Base-by-base conservation (phyloP, 2,329 filamentous ascomycete species). In the Aspergillus alliaceus region DNA sequence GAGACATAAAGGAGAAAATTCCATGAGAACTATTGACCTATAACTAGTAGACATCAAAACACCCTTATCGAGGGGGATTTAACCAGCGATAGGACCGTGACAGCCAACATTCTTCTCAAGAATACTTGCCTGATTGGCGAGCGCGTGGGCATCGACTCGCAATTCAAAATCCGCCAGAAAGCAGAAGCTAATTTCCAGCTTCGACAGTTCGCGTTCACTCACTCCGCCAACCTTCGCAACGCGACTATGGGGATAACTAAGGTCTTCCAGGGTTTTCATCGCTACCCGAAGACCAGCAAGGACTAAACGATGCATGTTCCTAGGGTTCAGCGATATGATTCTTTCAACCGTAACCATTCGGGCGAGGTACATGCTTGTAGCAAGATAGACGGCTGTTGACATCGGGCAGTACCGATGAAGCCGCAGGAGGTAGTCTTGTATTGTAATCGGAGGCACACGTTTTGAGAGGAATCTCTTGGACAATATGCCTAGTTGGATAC, bases 401-500 rank as follows among this genome's bases (percentile, higher is more conserved):
- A 96, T 92, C 3, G 95, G 93, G 69, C 93, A 98, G 77, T 90
- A 97, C 57, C 86, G 86, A 76, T 98, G 93, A 57, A 98, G 85
- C 15, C 93, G 90, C 67, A 87, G 81, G 24, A 98, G 84, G 70
- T 98, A 99, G 62, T 95, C 89, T 68, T 89, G 85, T 47, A 97
- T 82, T 34, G 86, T 83, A 63, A 98, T 93, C 11, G 90, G 88
- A 20, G 95, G 93, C 15, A 91, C 86, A 51, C 87, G 85, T 72
- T 95, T 96, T 62, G 90, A 93, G 79, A 95, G 96, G 76, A 99
- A 99, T 68, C 95, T 95, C 64, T 92, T 87, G 18, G 91, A 91
- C 62, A 98, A 91, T 63, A 91, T 89, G 60, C 87, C 87, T 70
- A 95, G 90, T 72, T 97, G 93, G 32, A 91, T 77, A 59, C 88